Conservation (phyloP, 1,284 basidiomycete genomes). For the Apiotrichum mycotoxinovorans region DNA sequence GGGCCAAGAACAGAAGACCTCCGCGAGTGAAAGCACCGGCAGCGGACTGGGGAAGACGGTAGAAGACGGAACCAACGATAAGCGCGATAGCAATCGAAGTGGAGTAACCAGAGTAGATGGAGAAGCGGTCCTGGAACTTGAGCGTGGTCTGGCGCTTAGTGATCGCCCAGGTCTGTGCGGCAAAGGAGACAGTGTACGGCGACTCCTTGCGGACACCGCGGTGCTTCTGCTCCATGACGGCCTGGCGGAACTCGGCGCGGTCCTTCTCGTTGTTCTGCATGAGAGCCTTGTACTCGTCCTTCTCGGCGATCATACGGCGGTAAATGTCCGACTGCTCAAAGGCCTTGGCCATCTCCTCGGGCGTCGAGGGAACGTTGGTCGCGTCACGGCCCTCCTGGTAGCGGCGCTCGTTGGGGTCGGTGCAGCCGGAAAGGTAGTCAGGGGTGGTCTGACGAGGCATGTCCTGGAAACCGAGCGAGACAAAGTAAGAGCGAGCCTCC, state of each 20-base stretch:
- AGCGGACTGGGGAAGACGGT: constrained; percentile 67
- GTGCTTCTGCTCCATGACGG: constrained; percentile 73
- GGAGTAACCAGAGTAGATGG: constrained; percentile 67
- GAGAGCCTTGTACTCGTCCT: constrained; percentile 62
- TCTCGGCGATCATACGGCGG: constrained; percentile 55
- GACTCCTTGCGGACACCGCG: constrained; percentile 76
- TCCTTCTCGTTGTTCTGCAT: constrained; percentile 62
- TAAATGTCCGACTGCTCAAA: constrained; percentile 61
- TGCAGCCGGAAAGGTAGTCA: constrained; percentile 69
- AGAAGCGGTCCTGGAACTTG: constrained; percentile 74
- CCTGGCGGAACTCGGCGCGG: constrained; percentile 69
- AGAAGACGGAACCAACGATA: constrained; percentile 71
- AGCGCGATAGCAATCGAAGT: constrained; percentile 59
- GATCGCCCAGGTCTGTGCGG: constrained; percentile 68
- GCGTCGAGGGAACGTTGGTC: constrained; percentile 65
- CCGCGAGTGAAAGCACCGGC: constrained; percentile 83
- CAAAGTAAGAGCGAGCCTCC: constrained; percentile 55
- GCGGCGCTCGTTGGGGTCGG: constrained; percentile 79
- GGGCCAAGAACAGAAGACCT: constrained; percentile 70
- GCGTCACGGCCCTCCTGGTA: constrained; percentile 68
- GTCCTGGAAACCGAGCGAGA: constrained; percentile 54
- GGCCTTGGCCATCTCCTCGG: constrained; percentile 67
- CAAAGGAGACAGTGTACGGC: constrained; percentile 79
- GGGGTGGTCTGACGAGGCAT: constrained; percentile 53
- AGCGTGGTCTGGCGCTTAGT: constrained; percentile 69